Base-by-base conservation (phyloP, 495 filamentous ascomycete genomes). In the Apodospora peruviana region DNA sequence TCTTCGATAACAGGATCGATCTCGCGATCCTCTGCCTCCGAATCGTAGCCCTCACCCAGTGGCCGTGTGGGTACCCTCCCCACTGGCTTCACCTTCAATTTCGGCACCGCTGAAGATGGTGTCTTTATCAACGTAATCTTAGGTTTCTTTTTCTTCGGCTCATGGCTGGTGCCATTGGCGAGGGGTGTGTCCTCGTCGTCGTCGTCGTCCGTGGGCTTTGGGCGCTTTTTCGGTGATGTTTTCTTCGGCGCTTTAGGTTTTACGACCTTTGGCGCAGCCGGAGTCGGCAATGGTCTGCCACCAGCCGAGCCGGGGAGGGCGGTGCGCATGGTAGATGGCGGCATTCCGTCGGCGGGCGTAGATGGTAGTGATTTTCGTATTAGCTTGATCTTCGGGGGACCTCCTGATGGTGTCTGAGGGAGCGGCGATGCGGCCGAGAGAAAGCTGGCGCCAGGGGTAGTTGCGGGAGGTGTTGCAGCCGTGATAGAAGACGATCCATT, bases 1-100 rank as follows among this genome's bases (percentile, higher is more conserved):
- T 90, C 83, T 62, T 96, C 90, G 51, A 93, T 88, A 0, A 83
- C 70, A 0, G 93, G 93, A 58, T 98, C 93, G 2, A 72, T 59
- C 64, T 98, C 93, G 5, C 82, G 81, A 58, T 97, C 93, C 17
- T 88, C 90, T 2, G 90, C 88, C 65, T 97, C 93, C n/a, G 89
- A 95, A 63, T 98, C 93, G 66, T 97, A 98, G 7, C 90, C 94
- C 18, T 93, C 88, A 14, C 91, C 93, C 2, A 68, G 71, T 14
- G 81, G 80, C 42, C 87, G 82, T 0, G 80, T 73, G 37, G 83
- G 82, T 0, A 80, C 78, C 56, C 74, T 80, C 35, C 78, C 62
- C 4, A 48, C 37, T 16, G 37, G 35, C 52, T 72, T 81, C 34
- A 79, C 68, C 22, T 60, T 65, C 2, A 62, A 22, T 8, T 51